Evolutionary conservation across 2,329 filamentous ascomycete species (phyloP).

Genomic region (Diplodia scrobiculata): DNA sequence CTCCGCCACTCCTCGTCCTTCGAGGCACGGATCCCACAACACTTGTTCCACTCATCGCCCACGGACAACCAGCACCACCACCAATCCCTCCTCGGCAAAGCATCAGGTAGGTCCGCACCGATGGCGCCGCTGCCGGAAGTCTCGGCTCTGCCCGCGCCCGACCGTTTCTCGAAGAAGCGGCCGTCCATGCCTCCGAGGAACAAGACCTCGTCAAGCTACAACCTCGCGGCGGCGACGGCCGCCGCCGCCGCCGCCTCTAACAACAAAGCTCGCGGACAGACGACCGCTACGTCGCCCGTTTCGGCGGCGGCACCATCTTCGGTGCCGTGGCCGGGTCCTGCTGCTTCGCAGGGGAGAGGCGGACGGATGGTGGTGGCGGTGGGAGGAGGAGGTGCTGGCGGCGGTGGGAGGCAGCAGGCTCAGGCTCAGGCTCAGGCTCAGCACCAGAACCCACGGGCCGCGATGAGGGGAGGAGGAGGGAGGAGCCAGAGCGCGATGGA

Average conservation of each 20-base stretch:
- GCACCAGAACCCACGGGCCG: not conserved
- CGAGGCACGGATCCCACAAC: not conserved
- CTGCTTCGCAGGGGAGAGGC: not conserved
- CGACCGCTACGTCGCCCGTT: not conserved
- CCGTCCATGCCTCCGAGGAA: not conserved
- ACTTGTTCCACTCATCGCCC: not conserved
- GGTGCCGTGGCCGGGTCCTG: not conserved
- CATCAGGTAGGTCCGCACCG: not conserved
- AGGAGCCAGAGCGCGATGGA: not conserved
- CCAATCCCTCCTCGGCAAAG: not conserved
- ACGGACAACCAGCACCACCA: not conserved
- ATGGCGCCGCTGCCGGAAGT: constrained; percentile 1
- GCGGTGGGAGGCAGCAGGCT: not conserved
- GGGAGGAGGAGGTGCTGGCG: not conserved
- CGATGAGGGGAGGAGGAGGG: not conserved
- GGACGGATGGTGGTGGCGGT: not conserved
- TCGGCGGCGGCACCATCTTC: not conserved
- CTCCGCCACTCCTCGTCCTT: not conserved
- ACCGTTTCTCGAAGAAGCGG: constrained; percentile 9
- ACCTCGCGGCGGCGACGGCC: not conserved
- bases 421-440: not conserved
- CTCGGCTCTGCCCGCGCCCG: not conserved
- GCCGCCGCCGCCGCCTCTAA: not conserved
- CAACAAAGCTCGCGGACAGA: not conserved
- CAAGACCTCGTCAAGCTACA: not conserved